phyloP scores from a whole-genome alignment of 2,329 filamentous ascomycete genomes.

The Diaporthe humulicola region DNA sequence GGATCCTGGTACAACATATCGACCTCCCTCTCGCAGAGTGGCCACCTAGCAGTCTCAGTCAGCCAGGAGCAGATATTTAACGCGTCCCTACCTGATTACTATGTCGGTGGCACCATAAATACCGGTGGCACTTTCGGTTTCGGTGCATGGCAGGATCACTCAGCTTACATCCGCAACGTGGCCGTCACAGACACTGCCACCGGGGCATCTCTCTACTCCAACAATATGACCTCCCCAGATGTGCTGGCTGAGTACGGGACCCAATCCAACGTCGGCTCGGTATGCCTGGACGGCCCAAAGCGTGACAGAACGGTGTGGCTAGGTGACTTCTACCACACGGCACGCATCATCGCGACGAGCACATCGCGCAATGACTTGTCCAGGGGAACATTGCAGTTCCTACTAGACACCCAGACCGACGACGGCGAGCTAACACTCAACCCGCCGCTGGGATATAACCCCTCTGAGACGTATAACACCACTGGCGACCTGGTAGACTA shows the following conservation, averaged over 20 bases:
- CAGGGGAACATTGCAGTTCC: slow-evolving; percentile 50
- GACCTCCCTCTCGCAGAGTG: slow-evolving; percentile 46
- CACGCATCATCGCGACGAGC: slow-evolving; percentile 51
- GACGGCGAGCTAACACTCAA: not conserved
- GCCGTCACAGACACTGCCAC: slow-evolving; percentile 45
- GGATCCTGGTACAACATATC: slow-evolving; percentile 53
- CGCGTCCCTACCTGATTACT: slow-evolving; percentile 36
- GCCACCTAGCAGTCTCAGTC: slow-evolving; percentile 48
- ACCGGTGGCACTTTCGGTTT: slow-evolving; percentile 55
- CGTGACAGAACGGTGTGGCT: slow-evolving; percentile 57
- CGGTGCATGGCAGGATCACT: slow-evolving; percentile 56
- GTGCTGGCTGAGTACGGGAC: slow-evolving; percentile 54
- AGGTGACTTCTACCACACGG: slow-evolving; percentile 58
- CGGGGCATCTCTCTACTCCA: slow-evolving; percentile 49
- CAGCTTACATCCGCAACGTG: slow-evolving; percentile 52
- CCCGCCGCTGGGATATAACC: slow-evolving; percentile 43
- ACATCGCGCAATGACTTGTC: slow-evolving; percentile 53
- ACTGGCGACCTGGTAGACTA: slow-evolving; percentile 40
- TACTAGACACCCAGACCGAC: slow-evolving; percentile 40
- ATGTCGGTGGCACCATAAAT: slow-evolving; percentile 12
- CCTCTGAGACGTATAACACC: not conserved
- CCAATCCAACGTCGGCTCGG: slow-evolving; percentile 48
- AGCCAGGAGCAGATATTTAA: slow-evolving; percentile 43
- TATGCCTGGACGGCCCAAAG: slow-evolving; percentile 58
- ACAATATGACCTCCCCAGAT: slow-evolving; percentile 44